These are phyloP conservation scores for Blastosporella zonata DNA, from an alignment of 1,284 basidiomycete species.

Conservation along the genomic window DNA sequence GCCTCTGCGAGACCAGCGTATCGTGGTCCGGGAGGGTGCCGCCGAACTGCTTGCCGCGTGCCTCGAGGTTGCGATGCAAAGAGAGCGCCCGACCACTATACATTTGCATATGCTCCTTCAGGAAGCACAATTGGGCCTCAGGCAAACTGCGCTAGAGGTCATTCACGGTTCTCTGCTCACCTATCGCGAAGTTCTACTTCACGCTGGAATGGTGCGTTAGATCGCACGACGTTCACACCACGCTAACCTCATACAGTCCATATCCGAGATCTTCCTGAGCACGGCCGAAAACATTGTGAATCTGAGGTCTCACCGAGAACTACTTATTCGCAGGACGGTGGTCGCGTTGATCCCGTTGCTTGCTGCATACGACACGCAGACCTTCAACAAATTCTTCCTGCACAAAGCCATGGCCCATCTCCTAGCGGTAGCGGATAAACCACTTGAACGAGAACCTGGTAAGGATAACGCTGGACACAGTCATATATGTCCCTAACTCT, in stretches of 20 bases:
- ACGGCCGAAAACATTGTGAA: conserved; percentile 89
- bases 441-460: conserved; percentile 88
- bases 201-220: conserved; percentile 82
- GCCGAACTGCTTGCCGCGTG: conserved; percentile 88
- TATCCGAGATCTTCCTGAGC: conserved; percentile 86
- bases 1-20: conserved; percentile 79
- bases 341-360: conserved; percentile 91
- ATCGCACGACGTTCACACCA: neutral
- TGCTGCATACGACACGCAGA: conserved; percentile 88
- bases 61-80: conserved; percentile 75
- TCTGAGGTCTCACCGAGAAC: conserved; percentile 83
- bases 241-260: conserved; percentile 57
- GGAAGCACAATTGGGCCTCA: conserved; percentile 86
- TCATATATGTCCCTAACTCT: no score
- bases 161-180: conserved; percentile 94
- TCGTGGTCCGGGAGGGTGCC: conserved; percentile 86
- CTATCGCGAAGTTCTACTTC: conserved; percentile 87
- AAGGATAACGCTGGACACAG: conserved; percentile 20
- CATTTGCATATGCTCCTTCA: conserved; percentile 79
- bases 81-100: conserved; percentile 62
- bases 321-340: conserved; percentile 86
- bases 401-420: conserved; percentile 92
- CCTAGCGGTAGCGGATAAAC: conserved; percentile 85
- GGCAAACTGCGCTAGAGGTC: conserved; percentile 76
- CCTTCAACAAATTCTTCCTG: conserved; percentile 84